Evolutionary conservation across 805 yeast genomes (phyloP), one percentile per base, ranked within the genome.

Genomic region (Saturnispora saitoi): DNA sequence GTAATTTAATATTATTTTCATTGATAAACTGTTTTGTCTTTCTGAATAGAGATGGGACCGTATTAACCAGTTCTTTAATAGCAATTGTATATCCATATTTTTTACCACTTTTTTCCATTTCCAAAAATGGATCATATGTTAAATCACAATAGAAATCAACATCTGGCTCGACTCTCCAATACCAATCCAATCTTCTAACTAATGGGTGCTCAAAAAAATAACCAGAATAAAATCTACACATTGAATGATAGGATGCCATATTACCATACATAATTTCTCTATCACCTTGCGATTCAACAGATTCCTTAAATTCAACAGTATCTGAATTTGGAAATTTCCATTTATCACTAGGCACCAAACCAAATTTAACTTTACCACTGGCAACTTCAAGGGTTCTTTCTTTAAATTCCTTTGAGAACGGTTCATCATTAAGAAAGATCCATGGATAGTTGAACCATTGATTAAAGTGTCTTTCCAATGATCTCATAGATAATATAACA

Each of bases 141-240:
- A 89, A 65, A 63, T 91, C 97, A 66, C 99, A 91, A 62, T 74
- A 88, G 61, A 87, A 88, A 55, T 86, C 82, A 37, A 91, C 93
- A 54, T 84, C 84, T 3, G 98, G 98, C 64, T 93, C 99, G 11
- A 93, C 88, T 48, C 98, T 74, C 96, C 97, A 90, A 67, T 89
- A 91, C 95, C 96, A 91, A 52, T 89, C 88, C 48, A 80, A 73
- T 51, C 79, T 74, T 45, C 66, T 65, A 39, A 91, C 82, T 53
- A 86, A 61, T 5, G 84, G 85, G 63, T 91, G 96, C 51, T 81
- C 77, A 67, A 78, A 87, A 60, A 91, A 91, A 49, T 72, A 71
- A 1, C 96, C 95, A 0, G 95, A 80, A 61, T 86, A 87, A 62
- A 82, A 90, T n/a, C 96, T 74, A 63, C 98, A 91, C 98, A 91